These are phyloP conservation scores for Mycena citricolor DNA, from an alignment of 1,284 basidiomycete genomes.

Conservation along the genomic window DNA sequence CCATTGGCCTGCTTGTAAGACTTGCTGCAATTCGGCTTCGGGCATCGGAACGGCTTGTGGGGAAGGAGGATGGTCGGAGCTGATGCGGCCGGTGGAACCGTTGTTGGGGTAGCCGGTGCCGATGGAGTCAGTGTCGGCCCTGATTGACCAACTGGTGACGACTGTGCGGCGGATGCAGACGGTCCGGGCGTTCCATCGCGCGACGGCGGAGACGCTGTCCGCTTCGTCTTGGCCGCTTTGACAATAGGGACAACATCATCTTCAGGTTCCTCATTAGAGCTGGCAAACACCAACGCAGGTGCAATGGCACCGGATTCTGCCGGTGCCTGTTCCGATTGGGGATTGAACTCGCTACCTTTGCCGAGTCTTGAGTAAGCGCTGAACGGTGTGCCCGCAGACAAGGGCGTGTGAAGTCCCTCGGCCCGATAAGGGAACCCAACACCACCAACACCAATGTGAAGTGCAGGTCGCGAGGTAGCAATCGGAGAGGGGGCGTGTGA, in stretches of 20 bases:
- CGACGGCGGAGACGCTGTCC: no score
- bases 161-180: no score
- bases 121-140: no score
- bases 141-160: no score
- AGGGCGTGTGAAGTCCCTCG: slow-evolving; percentile 15
- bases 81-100: background rate
- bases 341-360: no score
- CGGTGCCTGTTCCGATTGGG: slow-evolving; percentile 13
- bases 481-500: slow-evolving; percentile 44
- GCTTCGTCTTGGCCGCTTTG: no score
- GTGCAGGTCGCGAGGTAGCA: slow-evolving; percentile 9
- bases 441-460: slow-evolving; percentile 19
- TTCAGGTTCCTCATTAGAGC: no score
- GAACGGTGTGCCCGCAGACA: slow-evolving; percentile 17
- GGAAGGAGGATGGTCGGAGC: slow-evolving; percentile 20
- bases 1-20: slow-evolving; percentile 92
- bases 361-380: slow-evolving; percentile 16
- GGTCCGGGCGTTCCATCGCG: no score
- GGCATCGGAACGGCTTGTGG: slow-evolving; percentile 91
- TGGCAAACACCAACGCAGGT: slow-evolving; percentile 17
- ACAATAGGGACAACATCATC: no score
- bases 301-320: slow-evolving; percentile 13
- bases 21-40: slow-evolving; percentile 97
- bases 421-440: slow-evolving; percentile 21
- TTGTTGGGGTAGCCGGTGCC: background rate